Evolutionary conservation across 139 green algal genomes (phyloP).

Genomic region (Eudorina sp.): DNA sequence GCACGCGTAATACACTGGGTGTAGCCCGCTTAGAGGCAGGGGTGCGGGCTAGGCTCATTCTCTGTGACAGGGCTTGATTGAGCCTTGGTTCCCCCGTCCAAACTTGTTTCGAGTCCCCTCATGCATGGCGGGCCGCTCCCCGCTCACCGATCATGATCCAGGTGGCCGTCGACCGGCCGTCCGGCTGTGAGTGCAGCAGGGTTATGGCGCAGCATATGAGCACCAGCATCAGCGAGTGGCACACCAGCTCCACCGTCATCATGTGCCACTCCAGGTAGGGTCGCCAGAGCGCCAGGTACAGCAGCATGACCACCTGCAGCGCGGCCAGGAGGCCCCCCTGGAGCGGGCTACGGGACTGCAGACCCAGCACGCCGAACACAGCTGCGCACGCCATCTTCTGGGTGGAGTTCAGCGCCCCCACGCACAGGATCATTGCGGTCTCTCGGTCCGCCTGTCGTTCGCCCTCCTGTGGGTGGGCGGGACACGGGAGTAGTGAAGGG

Average conservation of each 20-base stretch:
- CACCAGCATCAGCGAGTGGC: background rate
- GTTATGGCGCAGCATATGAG: background rate
- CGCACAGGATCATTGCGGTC: background rate
- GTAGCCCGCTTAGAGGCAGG: too few relatives aligned
- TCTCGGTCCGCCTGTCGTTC: background rate
- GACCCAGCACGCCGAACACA: background rate
- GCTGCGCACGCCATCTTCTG: constrained; percentile 7
- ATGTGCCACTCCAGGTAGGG: background rate
- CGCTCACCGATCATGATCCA: background rate
- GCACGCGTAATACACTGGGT: too few relatives aligned
- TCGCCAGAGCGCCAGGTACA: background rate
- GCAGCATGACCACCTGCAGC: background rate
- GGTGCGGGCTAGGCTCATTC: too few relatives aligned
- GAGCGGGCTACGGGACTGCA: background rate
- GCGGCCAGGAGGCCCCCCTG: background rate
- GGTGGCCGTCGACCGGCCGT: background rate
- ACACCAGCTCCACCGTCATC: background rate
- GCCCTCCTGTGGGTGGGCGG: constrained; percentile 28
- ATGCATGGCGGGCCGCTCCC: too few relatives aligned
- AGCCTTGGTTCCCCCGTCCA: too few relatives aligned
- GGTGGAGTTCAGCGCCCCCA: background rate
- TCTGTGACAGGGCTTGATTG: too few relatives aligned
- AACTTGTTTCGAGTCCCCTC: too few relatives aligned
- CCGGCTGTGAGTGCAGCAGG: background rate
- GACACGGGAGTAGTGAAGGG: too few relatives aligned